phyloP scores from a whole-genome alignment of 176 grass and related monocot species.

The Aegilops longissima region DNA sequence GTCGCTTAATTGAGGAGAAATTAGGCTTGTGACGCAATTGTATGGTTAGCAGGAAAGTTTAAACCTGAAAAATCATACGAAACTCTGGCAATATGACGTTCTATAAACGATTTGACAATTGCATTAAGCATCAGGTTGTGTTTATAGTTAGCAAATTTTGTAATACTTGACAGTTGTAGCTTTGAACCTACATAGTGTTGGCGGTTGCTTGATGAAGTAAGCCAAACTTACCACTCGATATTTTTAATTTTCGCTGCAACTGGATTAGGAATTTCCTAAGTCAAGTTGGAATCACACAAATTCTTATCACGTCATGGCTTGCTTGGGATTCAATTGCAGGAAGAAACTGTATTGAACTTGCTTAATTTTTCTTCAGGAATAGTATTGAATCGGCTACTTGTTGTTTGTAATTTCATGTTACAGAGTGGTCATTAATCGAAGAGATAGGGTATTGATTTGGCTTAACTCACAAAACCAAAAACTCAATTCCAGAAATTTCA shows the following conservation, averaged over 20 bases:
- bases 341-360: not conserved
- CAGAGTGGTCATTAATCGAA: not conserved
- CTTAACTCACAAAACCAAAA: constrained; percentile 13
- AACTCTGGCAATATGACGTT: not conserved
- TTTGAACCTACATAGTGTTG: not conserved
- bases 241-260: not conserved
- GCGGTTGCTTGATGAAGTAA: not conserved
- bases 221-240: not conserved
- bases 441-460: not conserved
- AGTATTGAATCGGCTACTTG: not conserved
- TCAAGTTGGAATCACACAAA: not conserved
- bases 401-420: not conserved
- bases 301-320: not conserved
- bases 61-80: not conserved
- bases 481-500: not conserved
- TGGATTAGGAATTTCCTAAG: not conserved
- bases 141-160: not conserved
- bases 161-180: not conserved
- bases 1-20: not conserved
- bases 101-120: not conserved
- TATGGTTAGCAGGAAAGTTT: not conserved
- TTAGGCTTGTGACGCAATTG: not conserved
- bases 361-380: not conserved
- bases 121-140: not conserved
- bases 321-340: constrained; percentile 18